These are phyloP conservation scores for Exophiala mesophila DNA, from an alignment of 2,329 filamentous ascomycete species.

Conservation along the genomic window DNA sequence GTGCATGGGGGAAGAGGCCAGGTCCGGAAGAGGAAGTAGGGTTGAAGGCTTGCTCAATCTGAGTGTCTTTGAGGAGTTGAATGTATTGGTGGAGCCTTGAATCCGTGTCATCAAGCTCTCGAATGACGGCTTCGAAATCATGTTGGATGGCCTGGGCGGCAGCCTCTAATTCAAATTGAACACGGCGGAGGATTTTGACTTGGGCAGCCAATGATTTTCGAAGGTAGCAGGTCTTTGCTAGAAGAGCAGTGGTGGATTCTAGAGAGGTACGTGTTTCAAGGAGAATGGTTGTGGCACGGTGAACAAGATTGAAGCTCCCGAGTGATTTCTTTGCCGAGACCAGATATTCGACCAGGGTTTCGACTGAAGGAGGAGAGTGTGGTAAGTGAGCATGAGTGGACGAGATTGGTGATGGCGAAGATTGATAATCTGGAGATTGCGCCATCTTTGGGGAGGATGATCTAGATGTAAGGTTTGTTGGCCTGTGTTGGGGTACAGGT, in stretches of 20 bases:
- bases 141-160: conserved; percentile 38
- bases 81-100: conserved; percentile 53
- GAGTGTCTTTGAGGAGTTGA: conserved; percentile 51
- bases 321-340: conserved; percentile 83
- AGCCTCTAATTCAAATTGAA: conserved; percentile 41
- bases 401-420: conserved; percentile 16
- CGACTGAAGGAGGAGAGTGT: conserved; percentile 41
- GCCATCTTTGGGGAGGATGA: conserved; percentile 20
- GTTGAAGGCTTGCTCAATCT: conserved; percentile 54
- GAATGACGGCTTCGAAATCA: conserved; percentile 47
- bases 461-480: too few relatives aligned
- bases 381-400: conserved; percentile 18
- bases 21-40: conserved; percentile 4
- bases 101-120: conserved; percentile 56
- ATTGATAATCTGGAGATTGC: conserved; percentile 18
- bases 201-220: conserved; percentile 54
- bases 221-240: conserved; percentile 65
- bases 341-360: conserved; percentile 76
- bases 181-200: conserved; percentile 40
- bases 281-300: conserved; percentile 81
- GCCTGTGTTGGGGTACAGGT: too few relatives aligned
- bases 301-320: conserved; percentile 74
- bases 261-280: conserved; percentile 68
- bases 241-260: conserved; percentile 71
- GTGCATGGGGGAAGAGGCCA: conserved; percentile 31